phyloP scores from a whole-genome alignment of 208 protist genomes.

The Phytomonas sp. region DNA sequence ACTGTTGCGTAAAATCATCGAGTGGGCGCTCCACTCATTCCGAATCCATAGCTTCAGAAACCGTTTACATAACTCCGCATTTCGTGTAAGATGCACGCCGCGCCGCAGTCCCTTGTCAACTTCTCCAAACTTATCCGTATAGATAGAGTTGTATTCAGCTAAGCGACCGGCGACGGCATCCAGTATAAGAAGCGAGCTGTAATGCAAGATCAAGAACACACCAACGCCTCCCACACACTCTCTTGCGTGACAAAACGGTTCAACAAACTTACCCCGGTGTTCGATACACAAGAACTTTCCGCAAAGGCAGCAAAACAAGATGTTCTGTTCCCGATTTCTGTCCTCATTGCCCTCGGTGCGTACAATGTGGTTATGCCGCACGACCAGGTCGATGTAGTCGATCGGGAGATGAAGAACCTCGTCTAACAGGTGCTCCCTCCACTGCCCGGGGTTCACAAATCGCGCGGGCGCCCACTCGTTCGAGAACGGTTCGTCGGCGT shows the following conservation, averaged over 20 bases:
- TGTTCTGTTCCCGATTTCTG: neutral
- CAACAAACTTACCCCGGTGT: slow-evolving; percentile 14
- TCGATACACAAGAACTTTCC: slow-evolving; percentile 31
- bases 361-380: neutral
- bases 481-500: neutral
- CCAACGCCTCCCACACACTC: slow-evolving; percentile 43
- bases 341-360: neutral
- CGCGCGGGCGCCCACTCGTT: slow-evolving; percentile 9
- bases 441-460: slow-evolving; percentile 16
- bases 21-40: slow-evolving; percentile 54
- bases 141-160: slow-evolving; percentile 25
- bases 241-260: slow-evolving; percentile 49
- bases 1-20: slow-evolving; percentile 28
- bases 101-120: slow-evolving; percentile 20
- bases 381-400: slow-evolving; percentile 30
- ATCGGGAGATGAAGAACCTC: slow-evolving; percentile 42
- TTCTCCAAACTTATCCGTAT: slow-evolving; percentile 65
- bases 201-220: slow-evolving; percentile 33
- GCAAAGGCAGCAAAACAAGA: slow-evolving; percentile 56
- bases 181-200: slow-evolving; percentile 33
- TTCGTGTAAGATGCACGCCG: slow-evolving; percentile 23
- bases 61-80: slow-evolving; percentile 16
- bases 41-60: slow-evolving; percentile 56
- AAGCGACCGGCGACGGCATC: slow-evolving; percentile 29
- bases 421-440: slow-evolving; percentile 23